Conservation (phyloP, 1,139 yeast genomes). For the Kodamaea anthophila region DNA sequence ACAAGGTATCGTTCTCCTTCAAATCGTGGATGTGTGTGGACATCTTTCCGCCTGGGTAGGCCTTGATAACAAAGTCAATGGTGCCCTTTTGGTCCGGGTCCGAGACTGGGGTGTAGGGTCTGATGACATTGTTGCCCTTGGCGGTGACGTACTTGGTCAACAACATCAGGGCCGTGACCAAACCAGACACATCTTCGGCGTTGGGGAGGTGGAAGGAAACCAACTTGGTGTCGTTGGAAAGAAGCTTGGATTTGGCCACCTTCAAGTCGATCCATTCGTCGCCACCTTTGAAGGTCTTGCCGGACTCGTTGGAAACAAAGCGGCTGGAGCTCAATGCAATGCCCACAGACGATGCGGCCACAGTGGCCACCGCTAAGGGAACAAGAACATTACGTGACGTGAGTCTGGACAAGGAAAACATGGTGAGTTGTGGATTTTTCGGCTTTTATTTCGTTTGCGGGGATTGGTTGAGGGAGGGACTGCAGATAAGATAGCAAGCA, state of each 20-base stretch:
- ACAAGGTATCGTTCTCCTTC: constrained; percentile 72
- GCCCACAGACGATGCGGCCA: constrained; percentile 33
- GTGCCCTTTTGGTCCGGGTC: constrained; percentile 66
- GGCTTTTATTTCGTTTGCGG: constrained; percentile 3
- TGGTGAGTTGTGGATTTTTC: constrained; percentile 2
- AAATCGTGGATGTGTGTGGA: constrained; percentile 66
- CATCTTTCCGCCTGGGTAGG: constrained; percentile 81
- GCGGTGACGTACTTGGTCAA: constrained; percentile 76
- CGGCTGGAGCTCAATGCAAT: constrained; percentile 2
- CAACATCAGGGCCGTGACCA: constrained; percentile 73
- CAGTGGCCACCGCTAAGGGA: constrained; percentile 21
- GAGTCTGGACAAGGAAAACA: constrained; percentile 15
- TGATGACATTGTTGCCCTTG: constrained; percentile 82
- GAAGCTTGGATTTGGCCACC: constrained; percentile 48
- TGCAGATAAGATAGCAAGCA: too few species aligned
- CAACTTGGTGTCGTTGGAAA: constrained; percentile 61
- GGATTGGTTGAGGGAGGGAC: constrained; percentile 3
- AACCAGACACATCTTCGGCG: constrained; percentile 67
- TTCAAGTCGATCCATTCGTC: constrained; percentile 80
- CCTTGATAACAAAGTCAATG: constrained; percentile 78
- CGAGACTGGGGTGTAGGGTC: constrained; percentile 94
- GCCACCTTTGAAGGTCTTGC: constrained; percentile 60
- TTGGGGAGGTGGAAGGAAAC: constrained; percentile 68
- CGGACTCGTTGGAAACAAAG: constrained; percentile 40
- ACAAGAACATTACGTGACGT: constrained; percentile 24